Evolutionary conservation across 208 protist genomes (phyloP).

Genomic region (Wallacemonas sp.): DNA sequence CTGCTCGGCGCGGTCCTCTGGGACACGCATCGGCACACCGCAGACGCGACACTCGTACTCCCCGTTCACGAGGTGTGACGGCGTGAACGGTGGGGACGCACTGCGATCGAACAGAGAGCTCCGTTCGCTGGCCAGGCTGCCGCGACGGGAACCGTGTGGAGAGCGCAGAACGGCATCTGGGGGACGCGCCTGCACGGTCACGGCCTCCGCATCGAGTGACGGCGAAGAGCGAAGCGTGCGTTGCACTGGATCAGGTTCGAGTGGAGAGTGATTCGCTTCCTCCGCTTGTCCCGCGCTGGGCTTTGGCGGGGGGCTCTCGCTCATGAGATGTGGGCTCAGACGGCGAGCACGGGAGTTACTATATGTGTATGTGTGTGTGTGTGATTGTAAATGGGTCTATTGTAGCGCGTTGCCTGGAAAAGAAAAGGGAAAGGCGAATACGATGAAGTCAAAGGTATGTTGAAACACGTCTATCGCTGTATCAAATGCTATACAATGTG

Average conservation of each 20-base stretch:
- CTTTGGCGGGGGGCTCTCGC: background rate
- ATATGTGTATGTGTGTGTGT: conserved; percentile 13
- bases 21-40: background rate
- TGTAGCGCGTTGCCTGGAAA: too few species aligned
- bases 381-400: background rate
- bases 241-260: background rate
- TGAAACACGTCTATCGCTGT: too few species aligned
- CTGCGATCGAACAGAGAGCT: background rate
- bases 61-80: background rate
- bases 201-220: background rate
- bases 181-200: background rate
- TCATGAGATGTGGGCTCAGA: too few species aligned
- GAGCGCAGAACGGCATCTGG: conserved; percentile 3
- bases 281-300: too few species aligned
- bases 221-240: background rate
- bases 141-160: background rate
- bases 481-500: too few species aligned
- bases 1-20: background rate
- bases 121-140: background rate
- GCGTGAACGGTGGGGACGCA: background rate
- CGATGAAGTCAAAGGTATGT: too few species aligned
- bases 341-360: background rate
- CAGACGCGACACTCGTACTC: conserved; percentile 12
- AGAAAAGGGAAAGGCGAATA: too few species aligned
- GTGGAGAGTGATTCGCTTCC: background rate